These are phyloP conservation scores for Otatea glauca DNA, from an alignment of 176 grass and related monocot genomes.

Conservation along the genomic window DNA sequence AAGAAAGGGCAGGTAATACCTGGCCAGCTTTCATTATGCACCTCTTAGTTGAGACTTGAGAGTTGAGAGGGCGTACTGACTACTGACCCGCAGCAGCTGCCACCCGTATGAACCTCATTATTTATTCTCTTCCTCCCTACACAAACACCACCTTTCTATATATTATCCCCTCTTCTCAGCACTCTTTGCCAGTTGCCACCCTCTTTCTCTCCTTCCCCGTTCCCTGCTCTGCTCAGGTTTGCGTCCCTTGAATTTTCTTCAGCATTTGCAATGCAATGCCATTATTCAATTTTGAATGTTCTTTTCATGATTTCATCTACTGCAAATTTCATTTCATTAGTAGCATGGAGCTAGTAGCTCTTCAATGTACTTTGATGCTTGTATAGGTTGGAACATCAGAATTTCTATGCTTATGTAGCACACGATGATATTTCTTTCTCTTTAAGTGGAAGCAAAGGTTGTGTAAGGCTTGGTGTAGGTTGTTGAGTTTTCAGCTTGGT, in stretches of 20 bases:
- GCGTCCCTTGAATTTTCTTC: conserved; percentile 19
- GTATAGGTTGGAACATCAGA: background rate
- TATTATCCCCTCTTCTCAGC: conserved; percentile 34
- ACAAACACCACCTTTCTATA: conserved; percentile 53
- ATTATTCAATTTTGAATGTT: background rate
- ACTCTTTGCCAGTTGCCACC: conserved; percentile 26
- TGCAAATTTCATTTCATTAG: background rate
- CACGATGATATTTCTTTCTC: background rate
- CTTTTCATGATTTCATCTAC: background rate
- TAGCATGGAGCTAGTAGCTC: background rate
- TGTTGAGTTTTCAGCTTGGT: conserved; percentile 6
- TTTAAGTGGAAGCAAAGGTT: conserved; percentile 51
- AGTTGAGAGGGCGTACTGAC: conserved; percentile 47
- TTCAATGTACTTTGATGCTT: background rate
- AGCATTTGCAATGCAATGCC: background rate
- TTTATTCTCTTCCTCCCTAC: conserved; percentile 39
- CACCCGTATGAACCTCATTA: conserved; percentile 44
- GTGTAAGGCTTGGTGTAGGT: conserved; percentile 20
- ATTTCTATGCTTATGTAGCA: background rate
- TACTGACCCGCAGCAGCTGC: conserved; percentile 53
- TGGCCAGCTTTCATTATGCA: conserved; percentile 43
- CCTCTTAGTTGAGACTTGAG: conserved; percentile 48
- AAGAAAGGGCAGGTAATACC: conserved; percentile 36
- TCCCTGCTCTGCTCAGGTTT: conserved; percentile 56
- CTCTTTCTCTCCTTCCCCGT: conserved; percentile 10